These are phyloP conservation scores for Tillandsia leiboldiana DNA, from an alignment of 176 grass and related monocot genomes.

Conservation along the genomic window DNA sequence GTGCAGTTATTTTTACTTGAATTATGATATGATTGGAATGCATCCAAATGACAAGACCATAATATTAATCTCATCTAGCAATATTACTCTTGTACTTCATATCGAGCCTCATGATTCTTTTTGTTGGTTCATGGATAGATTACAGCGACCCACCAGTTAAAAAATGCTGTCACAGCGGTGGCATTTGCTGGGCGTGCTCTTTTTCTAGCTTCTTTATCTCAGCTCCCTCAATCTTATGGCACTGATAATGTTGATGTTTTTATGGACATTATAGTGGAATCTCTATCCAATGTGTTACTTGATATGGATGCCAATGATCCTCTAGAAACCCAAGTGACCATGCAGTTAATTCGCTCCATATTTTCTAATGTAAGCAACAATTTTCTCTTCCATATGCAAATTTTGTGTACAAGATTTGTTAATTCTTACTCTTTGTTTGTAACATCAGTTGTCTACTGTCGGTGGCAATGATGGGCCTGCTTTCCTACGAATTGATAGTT, in stretches of 20 bases:
- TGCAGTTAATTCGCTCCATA: slow-evolving; percentile 91
- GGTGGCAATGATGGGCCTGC: slow-evolving; percentile 40
- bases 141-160: too few relatives aligned
- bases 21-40: too few relatives aligned
- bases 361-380: slow-evolving; percentile 79
- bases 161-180: too few relatives aligned
- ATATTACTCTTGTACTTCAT: too few relatives aligned
- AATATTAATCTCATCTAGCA: too few relatives aligned
- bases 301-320: slow-evolving; percentile 99
- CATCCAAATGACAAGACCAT: too few relatives aligned
- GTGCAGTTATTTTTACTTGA: too few relatives aligned
- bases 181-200: too few relatives aligned
- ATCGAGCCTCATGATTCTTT: too few relatives aligned
- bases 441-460: slow-evolving; percentile 54
- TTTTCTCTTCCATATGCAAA: slow-evolving; percentile 15
- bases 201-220: slow-evolving; percentile 33
- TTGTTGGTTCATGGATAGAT: too few relatives aligned
- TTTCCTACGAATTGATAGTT: slow-evolving; percentile 57
- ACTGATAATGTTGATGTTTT: slow-evolving; percentile 26
- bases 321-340: slow-evolving; percentile 82
- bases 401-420: slow-evolving; percentile 1
- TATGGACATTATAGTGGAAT: slow-evolving; percentile 56
- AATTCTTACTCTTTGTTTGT: slow-evolving; percentile 3
- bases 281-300: slow-evolving; percentile 91
- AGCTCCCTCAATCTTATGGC: slow-evolving; percentile 36